phyloP scores from a whole-genome alignment of 2,329 filamentous ascomycete species.

The Aspergillus hortae region DNA sequence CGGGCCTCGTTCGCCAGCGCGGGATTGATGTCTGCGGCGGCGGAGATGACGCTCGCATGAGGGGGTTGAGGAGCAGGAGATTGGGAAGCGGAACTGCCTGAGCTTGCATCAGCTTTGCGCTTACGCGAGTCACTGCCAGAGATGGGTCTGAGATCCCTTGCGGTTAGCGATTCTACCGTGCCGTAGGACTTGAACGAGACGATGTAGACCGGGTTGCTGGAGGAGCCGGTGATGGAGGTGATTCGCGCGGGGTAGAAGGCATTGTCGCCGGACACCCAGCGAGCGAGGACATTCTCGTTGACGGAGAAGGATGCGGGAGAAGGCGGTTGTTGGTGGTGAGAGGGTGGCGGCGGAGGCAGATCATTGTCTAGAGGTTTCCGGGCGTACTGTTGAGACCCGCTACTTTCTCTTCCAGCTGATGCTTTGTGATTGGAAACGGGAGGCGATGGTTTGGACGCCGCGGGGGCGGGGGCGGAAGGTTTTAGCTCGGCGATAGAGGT shows the following conservation, averaged over 20 bases:
- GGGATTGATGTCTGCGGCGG: slow-evolving; percentile 63
- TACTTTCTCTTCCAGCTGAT: slow-evolving; percentile 60
- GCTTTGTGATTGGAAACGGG: slow-evolving; percentile 63
- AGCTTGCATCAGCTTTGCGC: slow-evolving; percentile 78
- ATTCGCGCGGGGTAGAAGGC: slow-evolving; percentile 90
- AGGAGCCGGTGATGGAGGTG: slow-evolving; percentile 87
- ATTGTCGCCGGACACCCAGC: slow-evolving; percentile 86
- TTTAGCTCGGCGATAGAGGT: slow-evolving; percentile 78
- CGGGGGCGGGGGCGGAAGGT: slow-evolving; percentile 53
- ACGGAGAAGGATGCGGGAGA: slow-evolving; percentile 65
- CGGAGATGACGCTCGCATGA: slow-evolving; percentile 59
- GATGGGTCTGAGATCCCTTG: slow-evolving; percentile 79
- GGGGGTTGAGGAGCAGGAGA: slow-evolving; percentile 39
- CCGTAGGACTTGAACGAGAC: slow-evolving; percentile 91
- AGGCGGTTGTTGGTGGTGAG: slow-evolving; percentile 23
- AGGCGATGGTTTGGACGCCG: slow-evolving; percentile 46
- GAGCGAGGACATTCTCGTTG: slow-evolving; percentile 85
- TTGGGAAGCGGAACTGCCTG: slow-evolving; percentile 48
- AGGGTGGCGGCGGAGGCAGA: too few species aligned
- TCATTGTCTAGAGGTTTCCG: too few species aligned
- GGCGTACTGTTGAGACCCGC: too few species aligned
- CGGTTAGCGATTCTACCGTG: slow-evolving; percentile 74
- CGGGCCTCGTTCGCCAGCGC: slow-evolving; percentile 62
- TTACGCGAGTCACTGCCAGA: slow-evolving; percentile 65
- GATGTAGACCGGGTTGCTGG: slow-evolving; percentile 85